A percentile compares a stretch with the other conserved stretches of the same genome.
These are phyloP conservation scores for Fusarium marasasianum DNA, from an alignment of 2,329 filamentous ascomycete genomes.

Conservation along the genomic window DNA sequence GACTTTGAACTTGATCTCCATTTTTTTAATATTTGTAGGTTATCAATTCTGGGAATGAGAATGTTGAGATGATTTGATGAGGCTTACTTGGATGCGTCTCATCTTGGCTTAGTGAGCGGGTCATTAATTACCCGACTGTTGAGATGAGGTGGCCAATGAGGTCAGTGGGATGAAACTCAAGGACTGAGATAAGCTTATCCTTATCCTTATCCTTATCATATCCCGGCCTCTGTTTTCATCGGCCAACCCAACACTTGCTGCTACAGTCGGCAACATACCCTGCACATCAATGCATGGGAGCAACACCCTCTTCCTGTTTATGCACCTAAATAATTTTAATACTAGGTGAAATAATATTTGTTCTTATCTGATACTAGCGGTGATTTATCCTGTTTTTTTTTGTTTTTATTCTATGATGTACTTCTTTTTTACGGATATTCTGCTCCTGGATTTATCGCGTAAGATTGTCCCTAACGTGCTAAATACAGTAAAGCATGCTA, in stretches of 20 bases:
- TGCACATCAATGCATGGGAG: fast-evolving
- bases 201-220: background rate
- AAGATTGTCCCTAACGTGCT: too few relatives aligned
- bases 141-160: background rate
- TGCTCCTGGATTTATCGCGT: too few relatives aligned
- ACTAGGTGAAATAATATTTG: too few relatives aligned
- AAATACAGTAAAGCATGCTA: too few relatives aligned
- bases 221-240: background rate
- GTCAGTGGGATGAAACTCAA: background rate
- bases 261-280: background rate
- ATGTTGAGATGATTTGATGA: background rate
- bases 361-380: too few relatives aligned
- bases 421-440: too few relatives aligned
- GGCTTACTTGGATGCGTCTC: background rate
- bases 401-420: too few relatives aligned
- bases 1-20: slow-evolving; percentile 7
- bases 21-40: background rate
- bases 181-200: background rate
- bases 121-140: background rate
- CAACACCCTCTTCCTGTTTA: background rate
- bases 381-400: too few relatives aligned
- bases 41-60: background rate
- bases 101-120: too few relatives aligned
- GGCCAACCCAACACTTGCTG: background rate
- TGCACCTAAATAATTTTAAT: background rate